Evolutionary conservation across 2,329 filamentous ascomycete genomes (phyloP).

Genomic region (Madurella fahalii): DNA sequence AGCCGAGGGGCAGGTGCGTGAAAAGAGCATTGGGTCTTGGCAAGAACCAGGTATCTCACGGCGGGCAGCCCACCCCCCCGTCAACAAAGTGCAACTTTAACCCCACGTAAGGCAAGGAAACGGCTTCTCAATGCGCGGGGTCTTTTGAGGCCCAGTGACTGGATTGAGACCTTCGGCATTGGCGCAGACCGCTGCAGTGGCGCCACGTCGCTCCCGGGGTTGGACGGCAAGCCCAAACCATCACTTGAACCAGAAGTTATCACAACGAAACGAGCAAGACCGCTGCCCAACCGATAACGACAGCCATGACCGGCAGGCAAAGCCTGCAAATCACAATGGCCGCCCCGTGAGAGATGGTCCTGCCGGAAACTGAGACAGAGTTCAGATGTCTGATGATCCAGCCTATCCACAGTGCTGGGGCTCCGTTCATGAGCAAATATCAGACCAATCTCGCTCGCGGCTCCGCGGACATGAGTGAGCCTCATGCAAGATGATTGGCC

Average conservation of each 20-base stretch:
- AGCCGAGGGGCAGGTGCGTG: constrained; percentile 16
- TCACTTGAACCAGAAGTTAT: constrained; percentile 17
- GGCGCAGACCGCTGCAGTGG: constrained; percentile 33
- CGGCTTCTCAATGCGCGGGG: constrained; percentile 23
- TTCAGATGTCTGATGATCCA: background rate
- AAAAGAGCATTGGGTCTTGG: constrained; percentile 22
- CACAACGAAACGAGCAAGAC: constrained; percentile 28
- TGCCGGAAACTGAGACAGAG: background rate
- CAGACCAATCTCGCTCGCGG: too few species aligned
- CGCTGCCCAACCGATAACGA: constrained; percentile 11
- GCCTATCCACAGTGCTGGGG: too few species aligned
- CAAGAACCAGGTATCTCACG: constrained; percentile 17
- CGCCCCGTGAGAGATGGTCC: background rate
- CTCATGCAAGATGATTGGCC: constrained; percentile 14
- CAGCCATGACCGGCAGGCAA: background rate
- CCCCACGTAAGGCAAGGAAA: constrained; percentile 27
- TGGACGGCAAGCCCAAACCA: constrained; percentile 18
- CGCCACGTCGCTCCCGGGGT: constrained; percentile 36
- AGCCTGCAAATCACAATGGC: constrained; percentile 12
- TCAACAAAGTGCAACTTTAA: constrained; percentile 12
- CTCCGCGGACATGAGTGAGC: constrained; percentile 2
- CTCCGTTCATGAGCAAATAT: too few species aligned
- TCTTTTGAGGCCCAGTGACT: constrained; percentile 34
- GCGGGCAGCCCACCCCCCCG: constrained; percentile 15
- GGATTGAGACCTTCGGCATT: constrained; percentile 33